These are phyloP conservation scores for Gryganskiella cystojenkinii DNA, from an alignment of 192 early-diverging fungal species.

Conservation along the genomic window DNA sequence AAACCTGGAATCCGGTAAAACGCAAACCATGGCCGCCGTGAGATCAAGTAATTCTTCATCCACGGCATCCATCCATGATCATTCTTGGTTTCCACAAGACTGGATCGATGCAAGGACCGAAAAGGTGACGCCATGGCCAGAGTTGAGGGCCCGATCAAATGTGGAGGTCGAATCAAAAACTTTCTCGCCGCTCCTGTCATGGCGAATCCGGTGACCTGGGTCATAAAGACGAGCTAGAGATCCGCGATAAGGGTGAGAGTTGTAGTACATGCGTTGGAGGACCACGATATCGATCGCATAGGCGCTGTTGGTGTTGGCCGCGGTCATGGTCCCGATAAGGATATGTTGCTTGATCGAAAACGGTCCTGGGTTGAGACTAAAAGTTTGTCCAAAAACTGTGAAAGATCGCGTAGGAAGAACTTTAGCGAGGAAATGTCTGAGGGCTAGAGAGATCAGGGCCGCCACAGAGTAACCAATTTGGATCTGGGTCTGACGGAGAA, in stretches of 20 bases:
- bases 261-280: constrained; percentile 62
- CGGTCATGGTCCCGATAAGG: constrained; percentile 62
- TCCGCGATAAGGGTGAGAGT: constrained; percentile 57
- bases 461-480: constrained; percentile 51
- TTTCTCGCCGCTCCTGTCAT: constrained; percentile 53
- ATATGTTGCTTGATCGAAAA: constrained; percentile 71
- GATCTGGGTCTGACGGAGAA: constrained; percentile 52
- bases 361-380: constrained; percentile 62
- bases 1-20: constrained; percentile 65
- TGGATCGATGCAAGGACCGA: constrained; percentile 67
- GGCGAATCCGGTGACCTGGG: constrained; percentile 50
- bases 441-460: constrained; percentile 55
- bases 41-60: constrained; percentile 64
- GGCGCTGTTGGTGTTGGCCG: constrained; percentile 52
- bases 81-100: too few relatives aligned
- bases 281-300: constrained; percentile 64
- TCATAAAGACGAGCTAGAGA: constrained; percentile 65
- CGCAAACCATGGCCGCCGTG: constrained; percentile 53
- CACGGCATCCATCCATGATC: constrained; percentile 40
- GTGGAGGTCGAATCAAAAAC: constrained; percentile 56
- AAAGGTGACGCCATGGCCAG: constrained; percentile 78
- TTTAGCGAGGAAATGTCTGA: constrained; percentile 53
- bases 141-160: constrained; percentile 84
- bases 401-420: constrained; percentile 50
- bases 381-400: constrained; percentile 53